Conservation (phyloP, 2,329 filamentous ascomycete species). For the Talaromyces rugulosus region DNA sequence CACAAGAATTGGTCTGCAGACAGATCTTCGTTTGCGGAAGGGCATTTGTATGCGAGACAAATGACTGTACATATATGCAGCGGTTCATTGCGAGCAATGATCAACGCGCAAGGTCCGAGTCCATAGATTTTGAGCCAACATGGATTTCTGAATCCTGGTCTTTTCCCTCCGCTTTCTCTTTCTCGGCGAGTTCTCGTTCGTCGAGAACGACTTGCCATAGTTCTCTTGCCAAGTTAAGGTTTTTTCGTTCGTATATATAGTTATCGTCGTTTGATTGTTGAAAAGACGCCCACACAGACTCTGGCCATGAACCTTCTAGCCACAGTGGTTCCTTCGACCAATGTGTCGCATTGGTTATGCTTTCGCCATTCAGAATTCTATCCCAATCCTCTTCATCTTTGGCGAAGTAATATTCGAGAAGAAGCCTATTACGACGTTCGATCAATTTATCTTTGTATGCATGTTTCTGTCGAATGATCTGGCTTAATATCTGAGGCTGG, state of each 20-base stretch:
- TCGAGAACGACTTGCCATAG: conserved; percentile 40
- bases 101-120: conserved; percentile 6
- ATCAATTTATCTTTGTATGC: conserved; percentile 31
- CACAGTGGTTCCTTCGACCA: neutral
- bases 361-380: conserved; percentile 20
- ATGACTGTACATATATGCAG: neutral
- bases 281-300: conserved; percentile 17
- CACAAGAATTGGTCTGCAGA: neutral
- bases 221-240: conserved; percentile 24
- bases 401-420: conserved; percentile 28
- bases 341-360: neutral
- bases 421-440: conserved; percentile 27
- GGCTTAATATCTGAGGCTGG: conserved; percentile 36
- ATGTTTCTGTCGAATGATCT: conserved; percentile 33
- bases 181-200: conserved; percentile 32
- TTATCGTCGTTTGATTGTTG: conserved; percentile 18
- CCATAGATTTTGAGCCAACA: neutral
- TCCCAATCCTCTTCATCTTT: conserved; percentile 42
- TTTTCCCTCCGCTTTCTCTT: conserved; percentile 16
- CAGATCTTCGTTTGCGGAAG: neutral
- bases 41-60: neutral
- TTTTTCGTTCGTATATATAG: conserved; percentile 22
- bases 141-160: neutral
- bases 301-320: conserved; percentile 21
- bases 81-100: conserved; percentile 13